Evolutionary conservation across 169 alveolate species (phyloP).

Genomic region (Cryptosporidium ryanae): DNA sequence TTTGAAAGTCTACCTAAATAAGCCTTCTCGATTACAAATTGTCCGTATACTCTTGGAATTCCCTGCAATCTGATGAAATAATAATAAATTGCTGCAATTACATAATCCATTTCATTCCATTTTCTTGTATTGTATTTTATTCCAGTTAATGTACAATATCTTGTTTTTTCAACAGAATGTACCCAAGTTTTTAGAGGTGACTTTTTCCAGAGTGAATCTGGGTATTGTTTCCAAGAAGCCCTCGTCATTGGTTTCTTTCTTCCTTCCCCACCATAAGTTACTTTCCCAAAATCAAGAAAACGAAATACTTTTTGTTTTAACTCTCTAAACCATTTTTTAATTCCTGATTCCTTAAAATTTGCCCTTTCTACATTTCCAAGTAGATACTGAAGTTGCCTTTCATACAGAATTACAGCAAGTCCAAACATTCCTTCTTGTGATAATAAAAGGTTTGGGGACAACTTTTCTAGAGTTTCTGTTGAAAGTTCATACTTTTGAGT

Average conservation of each 20-base stretch:
- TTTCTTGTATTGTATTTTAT: conserved; percentile 70
- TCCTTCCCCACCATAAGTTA: conserved; percentile 44
- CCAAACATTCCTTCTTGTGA: conserved; percentile 71
- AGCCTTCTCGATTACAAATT: conserved; percentile 44
- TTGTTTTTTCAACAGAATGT: conserved; percentile 71
- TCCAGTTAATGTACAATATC: conserved; percentile 56
- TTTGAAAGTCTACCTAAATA: conserved; percentile 36
- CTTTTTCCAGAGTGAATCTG: conserved; percentile 70
- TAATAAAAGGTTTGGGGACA: conserved; percentile 59
- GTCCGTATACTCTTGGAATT: conserved; percentile 73
- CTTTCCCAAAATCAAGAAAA: conserved; percentile 50
- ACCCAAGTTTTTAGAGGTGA: conserved; percentile 74
- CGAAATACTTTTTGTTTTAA: conserved; percentile 54
- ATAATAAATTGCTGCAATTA: conserved; percentile 67
- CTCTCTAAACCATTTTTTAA: conserved; percentile 71
- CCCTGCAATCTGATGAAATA: conserved; percentile 73
- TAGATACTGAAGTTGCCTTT: conserved; percentile 58
- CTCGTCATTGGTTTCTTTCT: conserved; percentile 67
- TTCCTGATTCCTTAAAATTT: conserved; percentile 41
- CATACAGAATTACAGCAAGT: conserved; percentile 55
- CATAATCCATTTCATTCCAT: conserved; percentile 75
- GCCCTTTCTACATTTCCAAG: conserved; percentile 66
- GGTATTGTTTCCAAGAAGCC: conserved; percentile 73
- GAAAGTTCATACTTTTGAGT: conserved; percentile 68
- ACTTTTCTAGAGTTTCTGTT: conserved; percentile 59